These are phyloP conservation scores for Colletotrichum acutatum DNA, from an alignment of 2,329 filamentous ascomycete species.

Conservation along the genomic window DNA sequence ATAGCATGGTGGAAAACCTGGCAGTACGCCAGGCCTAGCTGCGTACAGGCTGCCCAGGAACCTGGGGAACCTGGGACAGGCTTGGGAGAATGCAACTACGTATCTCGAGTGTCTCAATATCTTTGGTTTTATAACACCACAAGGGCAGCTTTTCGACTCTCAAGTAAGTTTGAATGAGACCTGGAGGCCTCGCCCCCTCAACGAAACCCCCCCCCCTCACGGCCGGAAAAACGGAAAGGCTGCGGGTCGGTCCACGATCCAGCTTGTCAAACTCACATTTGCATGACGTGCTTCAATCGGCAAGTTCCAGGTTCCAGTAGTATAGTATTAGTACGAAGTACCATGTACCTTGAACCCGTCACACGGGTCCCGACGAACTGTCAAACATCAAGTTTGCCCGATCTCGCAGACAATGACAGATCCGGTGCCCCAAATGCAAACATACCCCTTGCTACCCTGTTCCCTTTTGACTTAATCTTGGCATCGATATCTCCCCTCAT, in stretches of 20 bases:
- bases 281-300: neutral
- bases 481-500: neutral
- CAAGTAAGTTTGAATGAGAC: neutral
- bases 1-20: neutral
- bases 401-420: neutral
- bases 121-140: neutral
- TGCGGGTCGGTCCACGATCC: neutral
- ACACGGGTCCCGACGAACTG: neutral
- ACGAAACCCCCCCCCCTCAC: neutral
- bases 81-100: too few relatives aligned
- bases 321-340: too few relatives aligned
- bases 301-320: neutral
- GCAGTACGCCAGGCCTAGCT: neutral
- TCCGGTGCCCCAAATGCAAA: neutral
- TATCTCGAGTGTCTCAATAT: neutral
- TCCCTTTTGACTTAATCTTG: neutral
- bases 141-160: neutral
- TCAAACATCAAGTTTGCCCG: neutral
- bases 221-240: constrained; percentile 5
- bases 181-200: neutral
- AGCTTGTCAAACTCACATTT: neutral
- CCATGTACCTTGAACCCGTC: neutral
- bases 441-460: neutral
- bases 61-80: too few relatives aligned
- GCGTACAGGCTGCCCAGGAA: neutral